Base-by-base conservation (phyloP, 2,329 filamentous ascomycete genomes). In the Cladosporium sp. region DNA sequence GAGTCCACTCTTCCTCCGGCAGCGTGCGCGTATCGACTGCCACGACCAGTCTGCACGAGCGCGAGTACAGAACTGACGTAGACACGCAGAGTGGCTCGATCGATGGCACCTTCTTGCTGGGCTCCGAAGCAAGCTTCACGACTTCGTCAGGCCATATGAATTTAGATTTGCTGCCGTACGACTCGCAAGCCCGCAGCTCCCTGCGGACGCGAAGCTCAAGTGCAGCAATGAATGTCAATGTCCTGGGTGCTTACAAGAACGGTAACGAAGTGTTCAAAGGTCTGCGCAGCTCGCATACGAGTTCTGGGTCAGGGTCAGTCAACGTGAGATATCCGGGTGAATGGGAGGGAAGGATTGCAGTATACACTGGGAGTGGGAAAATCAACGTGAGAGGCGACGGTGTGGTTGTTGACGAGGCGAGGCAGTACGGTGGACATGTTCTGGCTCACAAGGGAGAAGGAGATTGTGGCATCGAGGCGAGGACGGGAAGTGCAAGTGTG, bases 321-420 rank as follows among this genome's bases (percentile, higher is more conserved):
- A 64, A 71, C 8, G 52, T 79, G 6, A 62, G 62, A 1, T 78
- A 78, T 60, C 75, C 76, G 3, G 65, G 73, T 37, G 72, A 74
- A 54, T 78, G 76, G 76, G 71, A 74, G 43, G 76, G 76, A 5
- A 61, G 63, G 30, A 64, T 78, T 1, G 67, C 73, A 19, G 76
- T 71, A 1, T 68, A 66, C 19, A 70, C 68, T n/a, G 58, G 69
- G 40, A 75, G 66, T 55, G 76, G 76, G 0, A 69, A 65, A 19
- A 59, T 78, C 34, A 68, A 69, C 45, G 60, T 78, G n/a, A 63
- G 67, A 19, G 76, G 76, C 2, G 68, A 71, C 25, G 73, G 72
- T 37, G 58, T 78, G 8, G 64, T 75, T 49, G 60, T 74, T 37
- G 61, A 62, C 4, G 61, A 70, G 7, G 58, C 68, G 28, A 65